Percentiles rank a stretch among this genome's conserved stretches.
These are phyloP conservation scores for Wickerhamiella alocasiicola DNA, from an alignment of 805 yeast species.

Conservation along the genomic window DNA sequence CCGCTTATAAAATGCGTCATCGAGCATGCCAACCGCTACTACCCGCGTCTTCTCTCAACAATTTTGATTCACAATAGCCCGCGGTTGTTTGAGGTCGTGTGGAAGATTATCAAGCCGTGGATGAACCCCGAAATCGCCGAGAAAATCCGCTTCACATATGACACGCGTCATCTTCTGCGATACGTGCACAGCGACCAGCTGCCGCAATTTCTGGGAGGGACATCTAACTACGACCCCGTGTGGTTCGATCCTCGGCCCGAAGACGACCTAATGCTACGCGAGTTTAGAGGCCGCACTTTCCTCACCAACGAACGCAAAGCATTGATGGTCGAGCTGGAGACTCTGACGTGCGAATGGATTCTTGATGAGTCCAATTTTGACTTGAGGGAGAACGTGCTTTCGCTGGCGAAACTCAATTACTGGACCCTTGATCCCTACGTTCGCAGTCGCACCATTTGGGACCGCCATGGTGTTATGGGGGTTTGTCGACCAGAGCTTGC, in stretches of 20 bases:
- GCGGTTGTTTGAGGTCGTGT: conserved; percentile 1
- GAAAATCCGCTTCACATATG: conserved; percentile 3
- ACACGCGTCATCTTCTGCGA: neutral
- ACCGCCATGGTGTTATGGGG: conserved; percentile 58
- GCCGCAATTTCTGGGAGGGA: conserved; percentile 10
- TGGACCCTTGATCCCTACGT: conserved; percentile 64
- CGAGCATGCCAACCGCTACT: conserved; percentile 3
- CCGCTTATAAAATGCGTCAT: conserved; percentile 51
- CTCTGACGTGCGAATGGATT: conserved; percentile 7
- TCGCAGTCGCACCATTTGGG: conserved; percentile 67
- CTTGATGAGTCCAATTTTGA: neutral
- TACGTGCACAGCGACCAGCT: conserved; percentile 6
- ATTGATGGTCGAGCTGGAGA: conserved; percentile 4
- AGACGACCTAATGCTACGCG: conserved; percentile 5
- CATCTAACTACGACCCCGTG: neutral
- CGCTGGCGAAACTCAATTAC: conserved; percentile 37
- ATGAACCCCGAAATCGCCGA: neutral
- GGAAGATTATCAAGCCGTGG: conserved; percentile 6
- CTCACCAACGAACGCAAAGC: neutral
- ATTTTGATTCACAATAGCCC: conserved; percentile 9
- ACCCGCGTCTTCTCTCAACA: conserved; percentile 3
- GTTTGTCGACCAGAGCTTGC: conserved; percentile 20
- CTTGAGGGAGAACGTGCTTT: neutral
- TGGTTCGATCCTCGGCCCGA: conserved; percentile 6
- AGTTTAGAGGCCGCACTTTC: neutral